phyloP scores from a whole-genome alignment of 2,329 filamentous ascomycete genomes.

The Albophoma yamanashiensis region DNA sequence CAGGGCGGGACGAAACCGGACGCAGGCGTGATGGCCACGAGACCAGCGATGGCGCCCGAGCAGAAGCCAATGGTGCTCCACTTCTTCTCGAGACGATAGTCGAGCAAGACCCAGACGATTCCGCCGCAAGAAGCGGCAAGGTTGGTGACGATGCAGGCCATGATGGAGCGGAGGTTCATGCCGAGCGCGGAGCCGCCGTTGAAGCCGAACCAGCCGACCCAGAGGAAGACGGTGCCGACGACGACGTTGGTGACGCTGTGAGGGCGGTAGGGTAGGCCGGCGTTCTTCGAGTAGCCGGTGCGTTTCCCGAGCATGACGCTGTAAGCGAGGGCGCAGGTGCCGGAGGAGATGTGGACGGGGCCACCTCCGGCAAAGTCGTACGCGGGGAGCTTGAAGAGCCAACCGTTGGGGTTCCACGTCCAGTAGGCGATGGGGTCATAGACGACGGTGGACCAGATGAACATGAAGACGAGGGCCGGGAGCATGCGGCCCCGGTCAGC shows the following conservation, averaged over 20 bases:
- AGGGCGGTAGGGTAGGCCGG: conserved; percentile 55
- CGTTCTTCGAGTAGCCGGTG: conserved; percentile 46
- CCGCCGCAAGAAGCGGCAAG: conserved; percentile 73
- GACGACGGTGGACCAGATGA: conserved; percentile 61
- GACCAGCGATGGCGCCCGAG: conserved; percentile 75
- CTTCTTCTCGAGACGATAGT: conserved; percentile 85
- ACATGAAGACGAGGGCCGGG: conserved; percentile 54
- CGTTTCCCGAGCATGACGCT: conserved; percentile 64
- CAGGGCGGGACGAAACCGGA: conserved; percentile 69
- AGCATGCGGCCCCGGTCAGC: conserved; percentile 52
- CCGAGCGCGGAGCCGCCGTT: conserved; percentile 76
- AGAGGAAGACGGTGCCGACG: conserved; percentile 65
- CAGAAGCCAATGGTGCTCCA: conserved; percentile 94
- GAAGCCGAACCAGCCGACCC: conserved; percentile 97
- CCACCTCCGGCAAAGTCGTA: conserved; percentile 69
- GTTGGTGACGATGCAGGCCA: conserved; percentile 85
- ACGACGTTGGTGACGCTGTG: conserved; percentile 68
- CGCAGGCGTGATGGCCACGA: conserved; percentile 79
- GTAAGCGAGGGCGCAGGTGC: conserved; percentile 62
- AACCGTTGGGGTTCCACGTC: conserved; percentile 67
- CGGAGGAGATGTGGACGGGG: conserved; percentile 65
- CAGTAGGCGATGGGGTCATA: conserved; percentile 68
- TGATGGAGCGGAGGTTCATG: conserved; percentile 77
- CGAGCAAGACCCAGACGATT: conserved; percentile 74
- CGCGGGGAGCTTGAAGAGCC: conserved; percentile 57